These are phyloP conservation scores for Populus nigra DNA, from an alignment of 345 rosid genomes.

Conservation along the genomic window DNA sequence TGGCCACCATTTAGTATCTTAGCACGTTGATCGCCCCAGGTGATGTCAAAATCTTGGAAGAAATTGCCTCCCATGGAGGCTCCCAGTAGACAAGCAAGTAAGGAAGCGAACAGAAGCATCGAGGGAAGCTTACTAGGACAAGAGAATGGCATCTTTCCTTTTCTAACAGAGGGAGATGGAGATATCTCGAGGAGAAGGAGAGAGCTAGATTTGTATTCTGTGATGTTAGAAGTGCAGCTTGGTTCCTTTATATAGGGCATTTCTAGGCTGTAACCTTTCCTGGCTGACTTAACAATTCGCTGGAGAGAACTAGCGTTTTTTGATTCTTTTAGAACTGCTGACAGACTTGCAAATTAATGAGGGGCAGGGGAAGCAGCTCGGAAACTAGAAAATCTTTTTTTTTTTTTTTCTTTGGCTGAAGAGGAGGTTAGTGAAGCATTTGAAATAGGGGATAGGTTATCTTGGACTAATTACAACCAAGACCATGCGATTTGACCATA, in stretches of 20 bases:
- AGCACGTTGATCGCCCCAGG: constrained; percentile 10
- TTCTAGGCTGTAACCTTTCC: neutral
- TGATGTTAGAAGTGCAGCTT: neutral
- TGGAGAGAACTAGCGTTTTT: neutral
- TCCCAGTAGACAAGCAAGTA: neutral
- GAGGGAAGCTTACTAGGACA: neutral
- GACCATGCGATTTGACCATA: neutral
- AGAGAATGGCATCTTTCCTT: neutral
- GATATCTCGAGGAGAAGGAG: neutral
- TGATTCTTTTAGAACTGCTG: neutral
- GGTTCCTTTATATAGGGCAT: neutral
- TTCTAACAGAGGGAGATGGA: neutral
- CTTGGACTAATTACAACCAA: neutral
- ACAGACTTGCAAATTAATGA: neutral
- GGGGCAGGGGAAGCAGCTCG: neutral
- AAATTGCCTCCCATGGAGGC: neutral
- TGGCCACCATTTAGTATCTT: constrained; percentile 12
- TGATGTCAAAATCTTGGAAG: constrained; percentile 14
- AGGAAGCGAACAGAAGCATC: neutral
- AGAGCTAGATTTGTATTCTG: neutral
- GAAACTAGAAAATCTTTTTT: neutral
- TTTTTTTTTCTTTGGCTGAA: too few species aligned
- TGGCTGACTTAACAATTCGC: neutral
- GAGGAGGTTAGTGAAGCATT: neutral
- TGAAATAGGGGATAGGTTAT: neutral